phyloP scores from a whole-genome alignment of 345 rosid genomes.

The Corchorus olitorius region DNA sequence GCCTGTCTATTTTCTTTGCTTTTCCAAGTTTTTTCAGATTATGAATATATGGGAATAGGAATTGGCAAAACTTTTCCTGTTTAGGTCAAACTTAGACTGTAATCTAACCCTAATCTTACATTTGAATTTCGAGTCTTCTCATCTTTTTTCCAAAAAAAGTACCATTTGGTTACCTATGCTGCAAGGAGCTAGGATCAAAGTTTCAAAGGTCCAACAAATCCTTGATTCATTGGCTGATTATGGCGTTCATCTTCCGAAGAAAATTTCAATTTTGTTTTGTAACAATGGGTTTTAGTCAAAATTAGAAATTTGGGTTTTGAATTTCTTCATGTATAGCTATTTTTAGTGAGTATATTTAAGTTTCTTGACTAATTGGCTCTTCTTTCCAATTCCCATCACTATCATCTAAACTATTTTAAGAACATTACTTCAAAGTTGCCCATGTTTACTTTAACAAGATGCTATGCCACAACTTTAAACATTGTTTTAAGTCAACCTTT shows the following conservation, averaged over 20 bases:
- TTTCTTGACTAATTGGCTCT: not conserved
- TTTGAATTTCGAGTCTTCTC: not conserved
- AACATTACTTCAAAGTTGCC: not conserved
- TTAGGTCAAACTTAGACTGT: not conserved
- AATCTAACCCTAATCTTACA: not conserved
- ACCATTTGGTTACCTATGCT: not conserved
- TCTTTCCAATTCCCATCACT: not conserved
- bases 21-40: not conserved
- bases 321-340: not conserved
- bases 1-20: not conserved
- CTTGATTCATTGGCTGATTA: not conserved
- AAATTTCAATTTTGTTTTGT: not conserved
- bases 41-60: not conserved
- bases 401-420: not conserved
- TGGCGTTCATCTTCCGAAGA: not conserved
- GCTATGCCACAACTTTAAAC: not conserved
- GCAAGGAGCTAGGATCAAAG: not conserved
- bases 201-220: constrained; percentile 1
- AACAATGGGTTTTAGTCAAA: not conserved
- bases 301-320: not conserved
- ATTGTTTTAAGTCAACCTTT: constrained; percentile 1
- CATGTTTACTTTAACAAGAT: not conserved
- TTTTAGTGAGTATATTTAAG: not conserved
- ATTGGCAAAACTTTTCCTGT: not conserved
- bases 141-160: not conserved